Evolutionary conservation across 108 stramenopile genomes (phyloP).

Genomic region (Cyclotella distinguenda): DNA sequence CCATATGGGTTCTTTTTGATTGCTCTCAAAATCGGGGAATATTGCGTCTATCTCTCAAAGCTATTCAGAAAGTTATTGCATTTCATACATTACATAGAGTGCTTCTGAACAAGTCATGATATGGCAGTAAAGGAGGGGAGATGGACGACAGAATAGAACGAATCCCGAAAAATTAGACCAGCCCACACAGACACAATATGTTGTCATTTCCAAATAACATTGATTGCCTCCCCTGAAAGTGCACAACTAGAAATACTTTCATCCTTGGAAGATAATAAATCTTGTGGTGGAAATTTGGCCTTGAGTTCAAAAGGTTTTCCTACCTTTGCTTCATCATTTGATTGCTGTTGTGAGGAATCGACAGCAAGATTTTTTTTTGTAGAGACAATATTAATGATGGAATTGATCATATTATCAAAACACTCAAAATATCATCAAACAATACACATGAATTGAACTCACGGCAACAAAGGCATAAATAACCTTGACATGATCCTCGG

Average conservation of each 20-base stretch:
- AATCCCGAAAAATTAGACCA: neutral
- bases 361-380: neutral
- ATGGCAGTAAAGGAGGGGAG: too few species aligned
- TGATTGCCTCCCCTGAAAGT: slow-evolving; percentile 70
- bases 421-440: neutral
- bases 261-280: slow-evolving; percentile 62
- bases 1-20: too few species aligned
- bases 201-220: slow-evolving; percentile 65
- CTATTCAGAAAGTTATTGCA: too few species aligned
- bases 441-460: slow-evolving; percentile 24
- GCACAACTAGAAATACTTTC: slow-evolving; percentile 62
- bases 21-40: too few species aligned
- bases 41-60: too few species aligned
- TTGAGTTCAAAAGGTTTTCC: slow-evolving; percentile 71
- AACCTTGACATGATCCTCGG: slow-evolving; percentile 50
- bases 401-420: too few species aligned
- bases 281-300: slow-evolving; percentile 83
- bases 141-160: neutral
- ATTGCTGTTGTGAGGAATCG: neutral
- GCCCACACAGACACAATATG: neutral
- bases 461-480: slow-evolving; percentile 80
- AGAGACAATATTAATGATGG: slow-evolving; percentile 7
- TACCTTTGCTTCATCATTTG: slow-evolving; percentile 58
- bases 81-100: too few species aligned
- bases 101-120: too few species aligned